Evolutionary conservation across 768 basidiomycete species (phyloP).

Genomic region (Russula olivacea): DNA sequence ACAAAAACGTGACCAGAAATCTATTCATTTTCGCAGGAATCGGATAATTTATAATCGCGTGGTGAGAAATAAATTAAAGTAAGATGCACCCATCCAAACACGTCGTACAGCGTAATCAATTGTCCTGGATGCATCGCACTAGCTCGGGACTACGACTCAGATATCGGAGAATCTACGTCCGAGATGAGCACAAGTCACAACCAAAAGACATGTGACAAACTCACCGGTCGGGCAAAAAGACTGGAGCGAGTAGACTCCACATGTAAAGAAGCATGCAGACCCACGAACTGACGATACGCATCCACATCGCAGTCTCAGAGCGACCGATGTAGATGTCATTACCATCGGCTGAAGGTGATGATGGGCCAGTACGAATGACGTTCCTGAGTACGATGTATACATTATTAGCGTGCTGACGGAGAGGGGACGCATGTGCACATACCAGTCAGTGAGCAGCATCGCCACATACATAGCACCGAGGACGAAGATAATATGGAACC

Average conservation of each 20-base stretch:
- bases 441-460: slow-evolving; percentile 97
- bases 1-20: background rate
- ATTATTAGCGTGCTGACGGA: background rate
- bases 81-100: slow-evolving; percentile 4
- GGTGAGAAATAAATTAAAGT: background rate
- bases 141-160: background rate
- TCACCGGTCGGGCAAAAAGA: slow-evolving; percentile 85
- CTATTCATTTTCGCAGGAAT: background rate
- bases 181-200: slow-evolving; percentile 2
- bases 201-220: slow-evolving; percentile 26
- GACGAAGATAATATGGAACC: slow-evolving; percentile 98
- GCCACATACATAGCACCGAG: slow-evolving; percentile 97
- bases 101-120: background rate
- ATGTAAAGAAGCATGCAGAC: slow-evolving; percentile 80
- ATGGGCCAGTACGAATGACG: slow-evolving; percentile 46
- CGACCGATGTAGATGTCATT: slow-evolving; percentile 87
- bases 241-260: slow-evolving; percentile 86
- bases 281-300: slow-evolving; percentile 95
- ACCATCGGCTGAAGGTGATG: slow-evolving; percentile 45
- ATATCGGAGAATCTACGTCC: slow-evolving; percentile 9
- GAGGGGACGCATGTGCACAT: slow-evolving; percentile 32
- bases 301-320: slow-evolving; percentile 98
- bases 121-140: background rate
- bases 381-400: slow-evolving; percentile 47
- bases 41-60: background rate